Evolutionary conservation across 805 yeast genomes (phyloP).

Genomic region (Cyberlindnera amylophila): DNA sequence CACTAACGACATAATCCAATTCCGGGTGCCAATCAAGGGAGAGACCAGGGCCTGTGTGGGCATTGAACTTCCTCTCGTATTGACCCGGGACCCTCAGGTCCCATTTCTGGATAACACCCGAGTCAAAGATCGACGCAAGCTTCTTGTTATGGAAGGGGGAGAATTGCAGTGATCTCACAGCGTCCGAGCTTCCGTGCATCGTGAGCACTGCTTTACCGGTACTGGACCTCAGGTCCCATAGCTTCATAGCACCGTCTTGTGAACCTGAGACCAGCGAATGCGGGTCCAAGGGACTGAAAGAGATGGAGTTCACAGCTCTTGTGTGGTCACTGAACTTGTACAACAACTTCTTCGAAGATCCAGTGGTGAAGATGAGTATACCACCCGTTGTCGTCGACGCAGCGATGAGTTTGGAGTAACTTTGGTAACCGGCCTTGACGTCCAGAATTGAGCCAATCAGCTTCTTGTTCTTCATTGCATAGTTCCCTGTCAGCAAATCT

Average conservation of each 20-base stretch:
- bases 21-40: constrained; percentile 87
- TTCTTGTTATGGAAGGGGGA: constrained; percentile 50
- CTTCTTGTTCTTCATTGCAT: constrained; percentile 29
- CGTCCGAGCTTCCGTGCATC: constrained; percentile 65
- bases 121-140: constrained; percentile 80
- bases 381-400: constrained; percentile 47
- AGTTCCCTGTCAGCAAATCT: constrained; percentile 31
- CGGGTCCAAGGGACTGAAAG: constrained; percentile 35
- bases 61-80: constrained; percentile 71
- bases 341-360: constrained; percentile 27
- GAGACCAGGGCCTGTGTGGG: constrained; percentile 89
- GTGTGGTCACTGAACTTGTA: constrained; percentile 38
- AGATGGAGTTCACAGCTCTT: constrained; percentile 44
- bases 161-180: constrained; percentile 55
- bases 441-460: constrained; percentile 40
- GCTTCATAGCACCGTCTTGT: constrained; percentile 72
- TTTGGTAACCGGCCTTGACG: constrained; percentile 40
- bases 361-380: constrained; percentile 33
- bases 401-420: constrained; percentile 37
- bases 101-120: constrained; percentile 83
- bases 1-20: constrained; percentile 76
- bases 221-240: constrained; percentile 65
- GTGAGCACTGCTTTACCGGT: constrained; percentile 45
- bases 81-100: constrained; percentile 68
- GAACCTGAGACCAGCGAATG: constrained; percentile 57